Percentiles rank a stretch among this genome's conserved stretches.
Conservation (phyloP, 108 stramenopile species). For the Ochromonas danica region DNA sequence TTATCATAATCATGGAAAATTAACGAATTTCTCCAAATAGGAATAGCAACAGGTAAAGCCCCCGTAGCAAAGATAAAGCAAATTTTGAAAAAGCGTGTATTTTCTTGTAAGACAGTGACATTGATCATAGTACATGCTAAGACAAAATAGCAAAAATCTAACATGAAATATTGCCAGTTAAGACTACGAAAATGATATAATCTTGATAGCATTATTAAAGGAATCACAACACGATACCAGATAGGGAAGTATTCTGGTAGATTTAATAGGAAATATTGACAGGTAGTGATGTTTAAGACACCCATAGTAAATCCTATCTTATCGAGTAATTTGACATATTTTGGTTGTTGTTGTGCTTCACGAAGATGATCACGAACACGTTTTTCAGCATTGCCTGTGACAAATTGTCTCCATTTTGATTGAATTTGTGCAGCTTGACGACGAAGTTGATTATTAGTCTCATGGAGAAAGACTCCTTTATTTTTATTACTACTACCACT, state of each 20-base stretch:
- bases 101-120: slow-evolving; percentile 56
- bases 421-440: slow-evolving; percentile 6
- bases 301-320: slow-evolving; percentile 55
- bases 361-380: slow-evolving; percentile 48
- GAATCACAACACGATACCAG: slow-evolving; percentile 51
- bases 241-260: slow-evolving; percentile 45
- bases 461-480: too few species aligned
- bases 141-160: slow-evolving; percentile 61
- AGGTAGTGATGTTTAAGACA: slow-evolving; percentile 51
- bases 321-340: slow-evolving; percentile 49
- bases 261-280: slow-evolving; percentile 55
- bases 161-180: slow-evolving; percentile 58
- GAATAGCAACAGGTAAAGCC: slow-evolving; percentile 61
- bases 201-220: slow-evolving; percentile 52
- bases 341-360: slow-evolving; percentile 44
- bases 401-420: slow-evolving; percentile 41
- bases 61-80: slow-evolving; percentile 67
- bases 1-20: slow-evolving; percentile 77
- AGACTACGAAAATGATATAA: slow-evolving; percentile 48
- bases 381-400: slow-evolving; percentile 50
- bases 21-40: slow-evolving; percentile 71
- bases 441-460: too few species aligned
- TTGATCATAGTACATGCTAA: slow-evolving; percentile 47
- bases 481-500: too few species aligned
- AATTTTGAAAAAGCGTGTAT: slow-evolving; percentile 45